These are phyloP conservation scores for Trapa incisa DNA, from an alignment of 345 rosid genomes.

Conservation along the genomic window DNA sequence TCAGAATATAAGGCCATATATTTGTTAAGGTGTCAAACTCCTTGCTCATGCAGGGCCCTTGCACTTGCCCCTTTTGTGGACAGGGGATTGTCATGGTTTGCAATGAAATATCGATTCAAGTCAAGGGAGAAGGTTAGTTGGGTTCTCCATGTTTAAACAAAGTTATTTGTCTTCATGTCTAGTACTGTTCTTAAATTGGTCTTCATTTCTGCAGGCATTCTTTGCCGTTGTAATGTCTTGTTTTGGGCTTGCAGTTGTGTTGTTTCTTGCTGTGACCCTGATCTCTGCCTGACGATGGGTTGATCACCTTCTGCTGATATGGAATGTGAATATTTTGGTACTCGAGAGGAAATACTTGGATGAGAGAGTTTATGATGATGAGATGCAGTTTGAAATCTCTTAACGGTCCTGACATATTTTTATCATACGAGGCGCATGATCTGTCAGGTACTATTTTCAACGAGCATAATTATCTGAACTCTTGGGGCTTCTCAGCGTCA, in stretches of 20 bases:
- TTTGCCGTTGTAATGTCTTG: constrained; percentile 53
- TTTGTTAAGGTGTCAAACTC: not conserved
- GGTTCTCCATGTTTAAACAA: constrained; percentile 1
- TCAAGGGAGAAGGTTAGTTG: constrained; percentile 56
- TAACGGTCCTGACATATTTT: too few relatives aligned
- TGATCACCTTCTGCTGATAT: not conserved
- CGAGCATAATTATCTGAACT: too few relatives aligned
- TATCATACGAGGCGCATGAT: too few relatives aligned
- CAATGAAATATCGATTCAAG: constrained; percentile 49
- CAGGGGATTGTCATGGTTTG: constrained; percentile 74
- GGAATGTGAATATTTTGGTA: too few relatives aligned
- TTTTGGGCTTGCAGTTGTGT: constrained; percentile 55
- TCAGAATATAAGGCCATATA: not conserved
- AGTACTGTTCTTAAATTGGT: not conserved
- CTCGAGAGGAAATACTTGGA: too few relatives aligned
- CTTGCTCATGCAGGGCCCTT: constrained; percentile 49
- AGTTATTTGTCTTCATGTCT: not conserved
- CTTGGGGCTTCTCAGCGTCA: too few relatives aligned
- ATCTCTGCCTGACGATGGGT: constrained; percentile 35
- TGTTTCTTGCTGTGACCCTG: constrained; percentile 55
- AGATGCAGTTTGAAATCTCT: too few relatives aligned
- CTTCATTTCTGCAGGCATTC: constrained; percentile 42
- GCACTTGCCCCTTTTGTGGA: constrained; percentile 88
- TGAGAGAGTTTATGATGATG: too few relatives aligned
- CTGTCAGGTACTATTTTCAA: too few relatives aligned